Evolutionary conservation across 768 basidiomycete genomes (phyloP), one percentile per base, ranked within the genome.

Genomic region (Tylopilus subfusipes): DNA sequence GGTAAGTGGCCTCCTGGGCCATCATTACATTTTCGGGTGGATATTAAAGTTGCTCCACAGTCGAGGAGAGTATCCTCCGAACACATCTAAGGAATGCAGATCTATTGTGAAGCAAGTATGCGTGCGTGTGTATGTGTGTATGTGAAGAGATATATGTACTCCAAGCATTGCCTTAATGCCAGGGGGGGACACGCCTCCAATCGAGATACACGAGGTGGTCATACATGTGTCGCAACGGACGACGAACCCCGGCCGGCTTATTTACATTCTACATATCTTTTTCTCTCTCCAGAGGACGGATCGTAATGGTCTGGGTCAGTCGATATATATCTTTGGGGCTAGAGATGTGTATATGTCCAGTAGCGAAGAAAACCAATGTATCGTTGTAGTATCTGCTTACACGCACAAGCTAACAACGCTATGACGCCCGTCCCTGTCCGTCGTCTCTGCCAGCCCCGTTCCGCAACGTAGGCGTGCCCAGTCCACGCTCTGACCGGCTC

Each of bases 31-130:
- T 31, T 24, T 3, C 9, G n/a, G 18, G 54, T 48, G n/a, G 46
- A 42, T 48, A 55, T 42, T 24, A 40, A 53, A 25, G 3, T 11
- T 27, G n/a, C 18, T 21, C 45, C 48, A 36, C 64, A 81, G 88
- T 89, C 24, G 83, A 85, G 63, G 88, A 90, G 64, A 82, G 81
- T 34, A 89, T 90, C 52, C 72, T 90, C 42, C 79, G 86, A 31
- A 78, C 82, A 61, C 85, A 89, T 73, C 75, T 90, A 42, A 81
- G 81, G 42, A 77, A 80, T 44, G 86, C 86, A 42, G 84, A 86
- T 72, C 75, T 89, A 53, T 82, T 88, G 75, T 88, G 61, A 75
- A 60, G 30, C 42, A 24, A 38, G n/a, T 19, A 8, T 39, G 38
- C 16, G 38, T 39, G 11, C 43, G 22, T 31, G 36, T 31, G 29